Evolutionary conservation across 805 yeast genomes (phyloP).

Genomic region (Starmerella gropengiesseri): DNA sequence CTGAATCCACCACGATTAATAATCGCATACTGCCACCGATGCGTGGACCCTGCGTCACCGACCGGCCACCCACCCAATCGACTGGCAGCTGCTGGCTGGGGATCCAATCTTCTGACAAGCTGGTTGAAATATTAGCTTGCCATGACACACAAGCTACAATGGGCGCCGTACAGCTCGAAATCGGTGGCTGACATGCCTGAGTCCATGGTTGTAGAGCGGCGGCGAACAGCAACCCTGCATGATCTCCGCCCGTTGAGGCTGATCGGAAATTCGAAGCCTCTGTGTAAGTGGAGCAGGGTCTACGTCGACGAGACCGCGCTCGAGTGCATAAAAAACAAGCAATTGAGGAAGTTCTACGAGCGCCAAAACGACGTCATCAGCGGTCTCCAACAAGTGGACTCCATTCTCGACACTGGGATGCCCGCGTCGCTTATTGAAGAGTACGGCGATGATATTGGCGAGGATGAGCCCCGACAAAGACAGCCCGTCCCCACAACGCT

Average conservation of each 20-base stretch:
- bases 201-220: constrained; percentile 2
- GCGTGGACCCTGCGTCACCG: too few species aligned
- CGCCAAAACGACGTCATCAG: constrained; percentile 51
- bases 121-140: too few species aligned
- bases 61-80: too few species aligned
- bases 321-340: constrained; percentile 22
- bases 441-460: constrained; percentile 38
- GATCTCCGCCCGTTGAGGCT: constrained; percentile 39
- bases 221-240: constrained; percentile 29
- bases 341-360: constrained; percentile 36
- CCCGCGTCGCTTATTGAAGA: constrained; percentile 53
- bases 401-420: constrained; percentile 58
- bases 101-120: too few species aligned
- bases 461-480: constrained; percentile 21
- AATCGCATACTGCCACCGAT: too few species aligned
- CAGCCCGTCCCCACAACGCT: constrained; percentile 9
- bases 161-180: constrained; percentile 2
- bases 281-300: constrained; percentile 34
- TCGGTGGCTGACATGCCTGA: not conserved
- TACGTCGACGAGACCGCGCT: constrained; percentile 14
- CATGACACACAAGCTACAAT: not conserved
- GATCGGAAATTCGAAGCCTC: constrained; percentile 36
- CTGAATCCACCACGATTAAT: too few species aligned
- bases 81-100: too few species aligned
- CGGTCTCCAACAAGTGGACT: constrained; percentile 49